Base-by-base conservation (phyloP, 805 yeast genomes). In the Naumovozyma baii region DNA sequence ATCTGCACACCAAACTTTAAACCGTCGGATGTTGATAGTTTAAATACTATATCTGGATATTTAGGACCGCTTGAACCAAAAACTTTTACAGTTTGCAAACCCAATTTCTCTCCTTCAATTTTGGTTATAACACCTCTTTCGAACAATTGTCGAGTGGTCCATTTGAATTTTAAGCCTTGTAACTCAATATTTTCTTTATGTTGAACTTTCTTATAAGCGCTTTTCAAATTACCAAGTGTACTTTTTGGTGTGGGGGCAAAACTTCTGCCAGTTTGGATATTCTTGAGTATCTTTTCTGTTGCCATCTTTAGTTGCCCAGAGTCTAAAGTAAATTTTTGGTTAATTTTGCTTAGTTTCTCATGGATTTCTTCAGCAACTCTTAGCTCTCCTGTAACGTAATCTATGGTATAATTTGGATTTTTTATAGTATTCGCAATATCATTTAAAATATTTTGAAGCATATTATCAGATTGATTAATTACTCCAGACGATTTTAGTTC, bases 371-470 rank as follows among this genome's bases (percentile, higher is more conserved):
- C 57, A 4, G 76, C 68, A 16, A 64, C 55, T 16, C 62, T 57
- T 40, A 76, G 55, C 45, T 75, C 80, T 30, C 66, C 63, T 38
- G 59, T 55, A 18, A 78, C 63, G 31, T 67, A 60, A n/a, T 67
- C 45, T 33, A 79, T 63, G 16, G 73, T 70, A 45, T 72, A 71
- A 39, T 69, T 68, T 43, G 76, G 76, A 40, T 76, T 71, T 44
- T 61, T 63, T 46, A 92, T 85, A 46, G 90, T 96, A 39, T 71
- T 63, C 0, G 96, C 94, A 45, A 92, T 80, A 46, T 83, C 85
- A 52, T 87, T 86, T 42, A 92, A 62, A 12, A 92, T 55, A 17
- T 74, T 78, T 55, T 92, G 97, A 59, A 78, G 85, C 15, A 81
- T 76, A 54, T 85, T 76, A 25, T 50, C 54, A 2, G 70, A 64